These are phyloP conservation scores for Tilletia setariae DNA, from an alignment of 1,284 basidiomycete species.

Conservation along the genomic window DNA sequence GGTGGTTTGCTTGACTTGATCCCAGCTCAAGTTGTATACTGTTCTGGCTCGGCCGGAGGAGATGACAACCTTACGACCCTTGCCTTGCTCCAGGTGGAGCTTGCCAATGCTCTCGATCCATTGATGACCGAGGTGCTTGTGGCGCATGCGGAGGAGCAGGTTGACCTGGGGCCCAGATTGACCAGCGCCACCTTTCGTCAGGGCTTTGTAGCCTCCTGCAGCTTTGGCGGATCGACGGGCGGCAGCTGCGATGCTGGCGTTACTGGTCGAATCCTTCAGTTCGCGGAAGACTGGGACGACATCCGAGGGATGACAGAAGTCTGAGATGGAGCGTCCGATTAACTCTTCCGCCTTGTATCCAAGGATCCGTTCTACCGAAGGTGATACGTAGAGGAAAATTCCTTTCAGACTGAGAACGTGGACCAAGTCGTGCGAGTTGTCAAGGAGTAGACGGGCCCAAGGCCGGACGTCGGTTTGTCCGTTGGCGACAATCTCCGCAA, in stretches of 20 bases:
- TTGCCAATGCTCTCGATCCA: constrained; percentile 50
- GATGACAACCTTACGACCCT: constrained; percentile 50
- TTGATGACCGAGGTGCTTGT: constrained; percentile 38
- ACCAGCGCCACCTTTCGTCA: constrained; percentile 49
- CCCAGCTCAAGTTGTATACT: constrained; percentile 45
- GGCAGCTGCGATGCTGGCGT: constrained; percentile 50
- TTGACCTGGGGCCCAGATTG: constrained; percentile 48
- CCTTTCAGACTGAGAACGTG: constrained; percentile 90
- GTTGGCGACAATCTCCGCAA: constrained; percentile 20
- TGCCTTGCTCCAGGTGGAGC: constrained; percentile 50
- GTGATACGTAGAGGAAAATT: constrained; percentile 85
- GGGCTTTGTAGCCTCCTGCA: constrained; percentile 39
- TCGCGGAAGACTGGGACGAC: constrained; percentile 86
- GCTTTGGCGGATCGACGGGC: constrained; percentile 37
- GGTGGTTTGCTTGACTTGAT: constrained; percentile 35
- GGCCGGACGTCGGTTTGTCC: constrained; percentile 14
- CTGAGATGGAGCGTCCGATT: constrained; percentile 73
- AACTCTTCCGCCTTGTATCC: constrained; percentile 66
- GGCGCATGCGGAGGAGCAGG: constrained; percentile 45
- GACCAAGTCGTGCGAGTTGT: constrained; percentile 66
- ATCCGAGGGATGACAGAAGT: constrained; percentile 80
- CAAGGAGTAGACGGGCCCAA: constrained; percentile 43
- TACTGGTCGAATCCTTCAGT: constrained; percentile 71
- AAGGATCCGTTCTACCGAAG: constrained; percentile 43
- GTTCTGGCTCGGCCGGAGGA: constrained; percentile 41